These are phyloP conservation scores for Euphorbia peplus DNA, from an alignment of 345 rosid species.

Conservation along the genomic window DNA sequence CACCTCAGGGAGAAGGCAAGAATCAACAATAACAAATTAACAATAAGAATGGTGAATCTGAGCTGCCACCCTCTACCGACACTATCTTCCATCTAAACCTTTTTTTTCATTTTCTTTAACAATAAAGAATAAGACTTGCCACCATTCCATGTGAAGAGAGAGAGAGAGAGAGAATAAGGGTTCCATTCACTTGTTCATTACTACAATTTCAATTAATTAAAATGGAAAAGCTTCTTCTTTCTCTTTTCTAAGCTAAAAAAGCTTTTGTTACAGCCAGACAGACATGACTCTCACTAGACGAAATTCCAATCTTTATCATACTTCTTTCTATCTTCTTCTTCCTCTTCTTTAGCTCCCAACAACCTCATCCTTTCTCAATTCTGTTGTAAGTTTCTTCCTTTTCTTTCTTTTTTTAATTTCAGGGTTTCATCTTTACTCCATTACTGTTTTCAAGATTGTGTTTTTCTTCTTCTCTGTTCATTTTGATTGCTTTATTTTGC, in stretches of 20 bases:
- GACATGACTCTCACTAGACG: slow-evolving; percentile 13
- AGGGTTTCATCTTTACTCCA: background rate
- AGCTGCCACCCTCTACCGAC: slow-evolving; percentile 26
- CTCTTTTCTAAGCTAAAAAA: slow-evolving; percentile 7
- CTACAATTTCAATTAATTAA: too few species aligned
- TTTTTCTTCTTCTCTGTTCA: background rate
- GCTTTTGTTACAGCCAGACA: too few species aligned
- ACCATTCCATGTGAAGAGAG: slow-evolving; percentile 23
- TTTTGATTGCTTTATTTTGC: slow-evolving; percentile 10
- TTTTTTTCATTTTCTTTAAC: background rate
- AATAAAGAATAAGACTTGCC: background rate
- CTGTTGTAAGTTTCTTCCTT: slow-evolving; percentile 28
- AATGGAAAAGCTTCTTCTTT: background rate
- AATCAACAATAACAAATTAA: too few species aligned
- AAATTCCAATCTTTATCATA: background rate
- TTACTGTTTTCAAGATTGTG: slow-evolving; percentile 7
- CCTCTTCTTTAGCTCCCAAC: slow-evolving; percentile 10
- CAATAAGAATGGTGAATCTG: slow-evolving; percentile 17
- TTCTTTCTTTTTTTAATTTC: background rate
- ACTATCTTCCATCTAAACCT: slow-evolving; percentile 23
- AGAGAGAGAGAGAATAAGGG: background rate
- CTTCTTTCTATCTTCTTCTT: slow-evolving; percentile 15
- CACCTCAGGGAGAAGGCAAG: background rate
- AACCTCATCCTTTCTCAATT: slow-evolving; percentile 2
- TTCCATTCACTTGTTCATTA: too few species aligned